phyloP scores from a whole-genome alignment of 176 grass and related monocot species.

The Puccinellia tenuiflora region DNA sequence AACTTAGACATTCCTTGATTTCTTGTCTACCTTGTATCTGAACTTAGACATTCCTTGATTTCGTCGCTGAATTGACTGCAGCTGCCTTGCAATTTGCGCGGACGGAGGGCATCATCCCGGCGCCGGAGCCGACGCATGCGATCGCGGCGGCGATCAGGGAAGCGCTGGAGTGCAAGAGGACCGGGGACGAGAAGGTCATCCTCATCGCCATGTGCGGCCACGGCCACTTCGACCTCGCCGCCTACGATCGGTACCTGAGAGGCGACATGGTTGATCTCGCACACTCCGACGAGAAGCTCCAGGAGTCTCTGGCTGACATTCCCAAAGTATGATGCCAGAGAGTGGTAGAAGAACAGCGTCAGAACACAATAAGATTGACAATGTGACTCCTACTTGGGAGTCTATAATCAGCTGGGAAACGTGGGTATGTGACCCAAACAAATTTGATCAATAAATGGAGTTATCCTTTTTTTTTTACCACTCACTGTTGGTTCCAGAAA shows the following conservation, averaged over 20 bases:
- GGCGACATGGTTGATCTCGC: constrained; percentile 77
- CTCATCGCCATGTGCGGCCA: constrained; percentile 96
- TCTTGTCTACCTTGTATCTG: not conserved
- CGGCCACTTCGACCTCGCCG: constrained; percentile 84
- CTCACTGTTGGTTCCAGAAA: too few relatives aligned
- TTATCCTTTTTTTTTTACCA: not conserved
- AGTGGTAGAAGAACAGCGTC: not conserved
- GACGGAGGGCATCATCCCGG: constrained; percentile 95
- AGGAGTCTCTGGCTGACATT: constrained; percentile 57
- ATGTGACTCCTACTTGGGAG: not conserved
- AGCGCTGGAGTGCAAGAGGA: constrained; percentile 76
- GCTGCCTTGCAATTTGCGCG: constrained; percentile 78
- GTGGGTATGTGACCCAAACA: not conserved
- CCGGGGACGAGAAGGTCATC: constrained; percentile 88
- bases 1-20: too few relatives aligned
- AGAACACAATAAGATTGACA: constrained; percentile 2
- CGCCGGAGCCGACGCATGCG: constrained; percentile 89
- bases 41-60: not conserved
- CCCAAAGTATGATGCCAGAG: constrained; percentile 31
- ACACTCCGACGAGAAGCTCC: constrained; percentile 48
- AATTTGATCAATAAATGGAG: not conserved
- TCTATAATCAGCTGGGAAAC: not conserved
- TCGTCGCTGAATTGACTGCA: constrained; percentile 18
- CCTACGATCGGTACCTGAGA: constrained; percentile 80
- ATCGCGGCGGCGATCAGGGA: constrained; percentile 91